Base-by-base conservation (phyloP, 768 basidiomycete genomes). In the Neoboletus subvelutipes region DNA sequence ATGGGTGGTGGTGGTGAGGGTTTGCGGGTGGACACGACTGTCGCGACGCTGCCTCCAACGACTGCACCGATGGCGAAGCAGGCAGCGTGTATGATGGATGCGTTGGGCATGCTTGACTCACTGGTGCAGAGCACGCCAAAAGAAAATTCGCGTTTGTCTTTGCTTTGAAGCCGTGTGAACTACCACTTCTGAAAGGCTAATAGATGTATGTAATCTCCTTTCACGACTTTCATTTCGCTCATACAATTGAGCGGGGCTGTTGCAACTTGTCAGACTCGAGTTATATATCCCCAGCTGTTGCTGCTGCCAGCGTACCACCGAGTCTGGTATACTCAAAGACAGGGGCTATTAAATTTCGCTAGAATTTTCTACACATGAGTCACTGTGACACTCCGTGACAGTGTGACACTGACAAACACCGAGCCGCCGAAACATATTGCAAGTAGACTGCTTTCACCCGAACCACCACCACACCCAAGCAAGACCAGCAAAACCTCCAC, bases 1-100 rank as follows among this genome's bases (percentile, higher is more conserved):
- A 82, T 73, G 49, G 77, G 56, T 11, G 71, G 59, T 34, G 64
- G 57, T 28, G 17, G 7, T 40, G 39, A 67, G 28, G 63, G 51
- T 13, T 62, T 60, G 61, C 71, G 76, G 49, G 72, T 75, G 26
- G 77, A 70, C 12, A 86, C 67, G 18, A 69, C 79, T 4, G 81
- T 78, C 31, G 83, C 84, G 50, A 88, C 80, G 10, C 90, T 87
- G 18, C 92, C 91, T 39, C 94, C 94, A 26, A 94, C 75, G 24
- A 87, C 69, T 2, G 91, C 88, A 26, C 94, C 94, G 42, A 89
- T 85, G 52, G 93, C 86, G 69, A 96, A 95, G 48, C 88, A 80
- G 24, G 85, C 87, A 24, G 81, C 85, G 60, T 84, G 87, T 3
- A 88, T 62, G 52, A 86, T 60, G 47, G 76, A 73, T 33, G 81